phyloP scores from a whole-genome alignment of 495 filamentous ascomycete genomes.

The Penicillium atrosanguineum region DNA sequence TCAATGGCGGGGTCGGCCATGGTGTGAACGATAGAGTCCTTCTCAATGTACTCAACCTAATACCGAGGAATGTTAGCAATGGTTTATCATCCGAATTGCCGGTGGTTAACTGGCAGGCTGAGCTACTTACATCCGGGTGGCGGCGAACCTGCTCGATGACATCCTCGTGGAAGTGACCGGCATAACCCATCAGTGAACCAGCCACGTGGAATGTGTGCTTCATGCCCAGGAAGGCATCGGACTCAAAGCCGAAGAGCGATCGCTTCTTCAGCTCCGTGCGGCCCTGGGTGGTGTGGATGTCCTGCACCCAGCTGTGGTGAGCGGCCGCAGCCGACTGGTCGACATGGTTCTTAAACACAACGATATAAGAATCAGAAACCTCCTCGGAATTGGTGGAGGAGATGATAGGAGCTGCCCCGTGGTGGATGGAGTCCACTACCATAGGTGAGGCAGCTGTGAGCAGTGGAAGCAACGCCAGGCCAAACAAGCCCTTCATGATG shows the following conservation, averaged over 20 bases:
- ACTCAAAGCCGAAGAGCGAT: slow-evolving; percentile 67
- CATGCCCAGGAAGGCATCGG: slow-evolving; percentile 75
- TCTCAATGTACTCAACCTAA: slow-evolving; percentile 96
- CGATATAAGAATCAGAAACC: slow-evolving; percentile 90
- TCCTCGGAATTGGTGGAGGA: slow-evolving; percentile 71
- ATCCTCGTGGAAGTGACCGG: slow-evolving; percentile 92
- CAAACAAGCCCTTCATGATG: slow-evolving; percentile 73
- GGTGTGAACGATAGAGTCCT: slow-evolving; percentile 85
- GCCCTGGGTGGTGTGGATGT: slow-evolving; percentile 58
- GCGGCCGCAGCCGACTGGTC: slow-evolving; percentile 58
- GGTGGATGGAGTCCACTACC: slow-evolving; percentile 75
- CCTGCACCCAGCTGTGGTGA: slow-evolving; percentile 92
- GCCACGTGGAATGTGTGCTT: slow-evolving; percentile 96
- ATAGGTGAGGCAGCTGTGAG: slow-evolving; percentile 73
- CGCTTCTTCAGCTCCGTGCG: slow-evolving; percentile 87
- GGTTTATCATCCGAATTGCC: neutral
- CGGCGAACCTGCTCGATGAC: slow-evolving; percentile 90
- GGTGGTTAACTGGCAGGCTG: neutral
- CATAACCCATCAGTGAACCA: slow-evolving; percentile 80
- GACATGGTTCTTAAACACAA: slow-evolving; percentile 98
- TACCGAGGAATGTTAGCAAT: slow-evolving; percentile 7
- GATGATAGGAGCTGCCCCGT: slow-evolving; percentile 83
- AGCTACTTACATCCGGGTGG: slow-evolving; percentile 89
- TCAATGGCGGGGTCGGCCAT: slow-evolving; percentile 62
- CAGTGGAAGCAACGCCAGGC: slow-evolving; percentile 62